Base-by-base conservation (phyloP, 768 basidiomycete genomes). In the Boletus insuetus region DNA sequence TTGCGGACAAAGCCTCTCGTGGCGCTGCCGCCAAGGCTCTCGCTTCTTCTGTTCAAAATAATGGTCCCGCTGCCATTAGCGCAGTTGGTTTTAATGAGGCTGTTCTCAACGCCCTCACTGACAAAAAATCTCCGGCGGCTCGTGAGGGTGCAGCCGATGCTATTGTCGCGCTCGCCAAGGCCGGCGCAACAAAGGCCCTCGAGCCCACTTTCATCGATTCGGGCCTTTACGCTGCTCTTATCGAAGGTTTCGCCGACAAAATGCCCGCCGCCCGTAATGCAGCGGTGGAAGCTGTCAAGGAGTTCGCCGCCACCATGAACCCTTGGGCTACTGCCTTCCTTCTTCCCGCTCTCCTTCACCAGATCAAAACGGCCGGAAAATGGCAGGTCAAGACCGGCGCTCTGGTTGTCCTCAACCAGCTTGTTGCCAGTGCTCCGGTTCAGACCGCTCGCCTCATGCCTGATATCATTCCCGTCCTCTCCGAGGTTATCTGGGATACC, bases 401-500 rank as follows among this genome's bases (percentile, higher is more conserved):
- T 31, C 81, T 98, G 58, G 75, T 82, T 61, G 75, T 88, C 63
- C 81, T 97, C 67, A 86, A 97, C 76, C 89, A 91, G 78, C 84
- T 98, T 67, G 89, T 97, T 63, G 77, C 74, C 61, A 85, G 85
- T 65, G 90, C 92, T 29, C 91, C 94, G 45, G 67, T 74, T 56
- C 95, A 95, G 77, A 90, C 82, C 51, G 88, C 89, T 56, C 86
- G 85, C 64, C 89, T 94, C 69, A 95, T 94, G 79, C 94, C 92
- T 56, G 93, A 96, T 45, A 91, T 98, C 59, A 88, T 98, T 60
- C 94, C 95, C 58, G 80, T 98, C 66, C 91, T 98, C 66, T 74
- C 95, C 35, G 95, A 94, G 69, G 93, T 89, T 55, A 96, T 98
- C 66, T 98, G 96, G 96, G 95, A 97, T 75, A 96, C 94, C 74